These are phyloP conservation scores for Aspergillus nomiae DNA, from an alignment of 2,329 filamentous ascomycete genomes.

Conservation along the genomic window DNA sequence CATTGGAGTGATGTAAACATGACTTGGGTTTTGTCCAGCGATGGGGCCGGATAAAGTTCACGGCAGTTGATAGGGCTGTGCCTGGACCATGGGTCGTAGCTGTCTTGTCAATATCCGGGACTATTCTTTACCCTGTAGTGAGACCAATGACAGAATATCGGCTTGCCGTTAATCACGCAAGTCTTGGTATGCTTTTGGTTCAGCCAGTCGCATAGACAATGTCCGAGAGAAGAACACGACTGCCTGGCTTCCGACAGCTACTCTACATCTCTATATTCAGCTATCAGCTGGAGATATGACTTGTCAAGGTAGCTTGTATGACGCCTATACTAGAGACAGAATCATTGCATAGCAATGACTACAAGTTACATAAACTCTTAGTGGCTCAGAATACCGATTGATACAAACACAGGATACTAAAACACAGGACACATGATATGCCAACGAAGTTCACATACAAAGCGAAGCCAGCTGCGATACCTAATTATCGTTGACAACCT, in stretches of 20 bases:
- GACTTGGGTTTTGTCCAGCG: not conserved
- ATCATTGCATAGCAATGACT: accelerated
- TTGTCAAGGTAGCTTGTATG: not conserved
- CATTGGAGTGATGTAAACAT: not conserved
- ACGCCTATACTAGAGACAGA: not conserved
- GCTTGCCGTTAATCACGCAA: no score
- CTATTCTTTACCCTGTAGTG: no score
- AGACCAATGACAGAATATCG: no score
- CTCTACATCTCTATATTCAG: no score
- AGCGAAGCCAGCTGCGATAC: not conserved
- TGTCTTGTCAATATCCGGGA: no score
- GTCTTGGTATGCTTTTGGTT: no score
- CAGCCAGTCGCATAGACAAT: no score
- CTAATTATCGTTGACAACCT: not conserved
- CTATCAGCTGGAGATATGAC: no score
- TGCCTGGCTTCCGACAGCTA: no score
- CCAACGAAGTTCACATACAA: not conserved
- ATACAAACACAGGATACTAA: not conserved
- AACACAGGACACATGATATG: not conserved
- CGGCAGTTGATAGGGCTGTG: not conserved
- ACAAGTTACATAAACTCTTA: not conserved
- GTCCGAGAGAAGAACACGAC: accelerated
- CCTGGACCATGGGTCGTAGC: no score
- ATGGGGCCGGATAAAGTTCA: not conserved
- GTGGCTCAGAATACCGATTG: not conserved